These are phyloP conservation scores for Dalbergia oliveri DNA, from an alignment of 306 rosid genomes.

Conservation along the genomic window DNA sequence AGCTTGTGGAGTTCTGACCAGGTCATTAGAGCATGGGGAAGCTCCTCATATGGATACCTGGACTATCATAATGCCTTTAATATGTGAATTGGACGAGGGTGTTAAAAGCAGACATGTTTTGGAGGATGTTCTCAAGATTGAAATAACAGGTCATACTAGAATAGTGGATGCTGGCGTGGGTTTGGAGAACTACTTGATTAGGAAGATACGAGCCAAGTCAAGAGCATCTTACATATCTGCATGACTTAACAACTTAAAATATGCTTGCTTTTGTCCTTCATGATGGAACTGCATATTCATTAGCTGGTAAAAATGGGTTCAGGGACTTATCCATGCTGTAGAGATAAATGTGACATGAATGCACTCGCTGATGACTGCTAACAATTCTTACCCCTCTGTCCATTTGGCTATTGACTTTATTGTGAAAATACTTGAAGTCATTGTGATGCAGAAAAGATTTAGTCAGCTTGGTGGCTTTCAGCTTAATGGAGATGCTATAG, in stretches of 20 bases:
- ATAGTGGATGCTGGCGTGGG: constrained; percentile 70
- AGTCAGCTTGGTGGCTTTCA: constrained; percentile 98
- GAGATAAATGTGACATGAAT: constrained; percentile 74
- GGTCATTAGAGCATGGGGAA: constrained; percentile 64
- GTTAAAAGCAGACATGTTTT: constrained; percentile 48
- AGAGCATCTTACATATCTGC: constrained; percentile 40
- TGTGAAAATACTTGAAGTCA: constrained; percentile 92
- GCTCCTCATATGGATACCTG: constrained; percentile 79
- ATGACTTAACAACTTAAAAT: neutral
- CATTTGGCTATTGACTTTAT: constrained; percentile 86
- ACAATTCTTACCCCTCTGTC: constrained; percentile 78
- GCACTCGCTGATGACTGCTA: constrained; percentile 88
- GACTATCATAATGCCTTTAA: constrained; percentile 61
- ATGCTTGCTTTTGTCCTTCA: constrained; percentile 6
- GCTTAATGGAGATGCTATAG: constrained; percentile 89
- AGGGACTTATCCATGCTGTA: neutral
- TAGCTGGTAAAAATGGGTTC: neutral
- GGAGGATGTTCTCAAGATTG: constrained; percentile 61
- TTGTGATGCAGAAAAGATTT: constrained; percentile 94
- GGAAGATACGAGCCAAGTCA: constrained; percentile 54
- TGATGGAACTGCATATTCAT: constrained; percentile 29
- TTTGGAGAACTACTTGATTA: constrained; percentile 74
- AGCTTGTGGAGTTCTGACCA: constrained; percentile 64
- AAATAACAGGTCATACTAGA: constrained; percentile 64
- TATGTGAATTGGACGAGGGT: constrained; percentile 67